phyloP scores from a whole-genome alignment of 768 basidiomycete genomes.

The Lentinula sp. region DNA sequence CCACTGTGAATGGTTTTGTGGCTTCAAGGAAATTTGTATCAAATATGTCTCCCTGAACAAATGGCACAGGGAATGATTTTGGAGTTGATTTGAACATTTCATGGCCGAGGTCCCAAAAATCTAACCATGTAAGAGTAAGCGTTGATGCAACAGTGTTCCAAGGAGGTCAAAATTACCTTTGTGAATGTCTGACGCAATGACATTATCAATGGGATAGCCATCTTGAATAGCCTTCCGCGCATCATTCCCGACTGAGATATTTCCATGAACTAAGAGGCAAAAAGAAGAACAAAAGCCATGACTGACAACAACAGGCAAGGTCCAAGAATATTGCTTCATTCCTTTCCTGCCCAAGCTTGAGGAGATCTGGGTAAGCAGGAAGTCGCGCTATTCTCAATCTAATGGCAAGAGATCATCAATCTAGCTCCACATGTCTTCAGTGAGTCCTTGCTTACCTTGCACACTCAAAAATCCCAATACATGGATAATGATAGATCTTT shows the following conservation, averaged over 20 bases:
- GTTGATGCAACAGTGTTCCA: no score
- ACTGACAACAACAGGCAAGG: background rate
- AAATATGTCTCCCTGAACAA: conserved; percentile 51
- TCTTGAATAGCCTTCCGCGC: background rate
- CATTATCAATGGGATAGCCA: background rate
- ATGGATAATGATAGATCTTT: background rate
- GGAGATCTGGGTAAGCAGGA: background rate
- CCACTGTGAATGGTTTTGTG: conserved; percentile 16
- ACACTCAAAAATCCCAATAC: background rate
- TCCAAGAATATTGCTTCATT: background rate
- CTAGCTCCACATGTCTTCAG: background rate
- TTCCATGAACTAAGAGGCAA: background rate
- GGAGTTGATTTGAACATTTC: conserved; percentile 49
- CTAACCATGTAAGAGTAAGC: conserved; percentile 19
- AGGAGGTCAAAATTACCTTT: background rate
- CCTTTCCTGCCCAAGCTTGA: background rate
- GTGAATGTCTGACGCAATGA: background rate
- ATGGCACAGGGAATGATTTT: conserved; percentile 45
- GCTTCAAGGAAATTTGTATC: conserved; percentile 36
- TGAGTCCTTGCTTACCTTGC: background rate
- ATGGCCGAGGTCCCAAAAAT: conserved; percentile 58
- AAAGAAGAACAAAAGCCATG: background rate
- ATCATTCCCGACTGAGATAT: background rate
- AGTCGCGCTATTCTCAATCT: background rate
- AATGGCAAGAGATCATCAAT: background rate